Evolutionary conservation across 352 stramenopile genomes (phyloP), one percentile per base, ranked within the genome.

Genomic region (Aphanomyces invadans): DNA sequence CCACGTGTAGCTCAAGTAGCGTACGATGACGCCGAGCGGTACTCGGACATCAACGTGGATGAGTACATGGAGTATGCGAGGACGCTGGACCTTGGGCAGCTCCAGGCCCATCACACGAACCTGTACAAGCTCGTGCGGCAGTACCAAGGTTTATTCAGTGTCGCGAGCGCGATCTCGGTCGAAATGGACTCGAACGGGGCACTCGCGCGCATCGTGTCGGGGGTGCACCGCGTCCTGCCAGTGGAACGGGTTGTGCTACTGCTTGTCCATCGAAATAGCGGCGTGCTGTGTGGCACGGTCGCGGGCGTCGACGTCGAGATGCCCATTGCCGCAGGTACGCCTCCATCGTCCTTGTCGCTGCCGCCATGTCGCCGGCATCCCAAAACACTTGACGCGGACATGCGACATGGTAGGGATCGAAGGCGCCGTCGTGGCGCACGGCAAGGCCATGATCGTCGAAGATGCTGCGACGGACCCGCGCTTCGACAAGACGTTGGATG

Each of bases 161-260:
- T 64, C n/a, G 55, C 55, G n/a, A 64, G 55, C 26, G 45, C 55
- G 7, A 64, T 64, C 21, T 64, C 55, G 5, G 55, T 64, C 21
- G 55, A 64, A 38, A 51, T 64, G 9, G 39, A 64, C 38, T 52
- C 33, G 33, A 46, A 46, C 36, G 55, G 38, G 7, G 55, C 55
- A 15, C 55, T 64, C 4, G 36, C 55, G 19, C 55, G 55, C 55
- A 64, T 64, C 38, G 36, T 64, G 17, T 32, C 45, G 29, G 55
- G 55, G 12, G 38, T 46, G 7, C 38, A 64, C 55, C 19, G 31
- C 19, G 55, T 64, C 17, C n/a, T 64, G 12, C 19, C 23, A 11
- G 55, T 64, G n/a, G 55, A 64, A 3, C 32, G 38, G 19, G 55
- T 64, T 5, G 33, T 28, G 21, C 55, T 64, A 7, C 31, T 52